These are phyloP conservation scores for Angophora floribunda DNA, from an alignment of 345 rosid genomes.

Conservation along the genomic window DNA sequence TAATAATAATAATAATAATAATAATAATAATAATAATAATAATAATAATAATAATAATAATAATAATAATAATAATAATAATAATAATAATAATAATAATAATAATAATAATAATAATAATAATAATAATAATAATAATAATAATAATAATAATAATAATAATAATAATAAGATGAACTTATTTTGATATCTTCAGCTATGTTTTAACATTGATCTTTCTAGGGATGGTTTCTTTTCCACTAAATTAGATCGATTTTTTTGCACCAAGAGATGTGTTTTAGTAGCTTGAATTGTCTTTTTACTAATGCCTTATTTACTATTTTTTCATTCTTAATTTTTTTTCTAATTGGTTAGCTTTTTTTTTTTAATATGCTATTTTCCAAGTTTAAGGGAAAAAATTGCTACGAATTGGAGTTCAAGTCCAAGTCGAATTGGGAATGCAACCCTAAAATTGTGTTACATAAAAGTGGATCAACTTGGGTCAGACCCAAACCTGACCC, in stretches of 20 bases:
- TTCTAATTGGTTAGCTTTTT: neutral
- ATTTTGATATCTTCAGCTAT: neutral
- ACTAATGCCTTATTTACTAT: neutral
- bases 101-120: no score
- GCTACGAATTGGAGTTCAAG: neutral
- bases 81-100: no score
- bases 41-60: no score
- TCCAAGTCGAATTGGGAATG: neutral
- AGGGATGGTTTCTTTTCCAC: neutral
- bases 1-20: no score
- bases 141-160: no score
- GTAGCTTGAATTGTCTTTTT: neutral
- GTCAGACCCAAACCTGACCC: neutral
- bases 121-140: no score
- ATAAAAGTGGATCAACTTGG: neutral
- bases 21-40: no score
- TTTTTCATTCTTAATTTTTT: neutral
- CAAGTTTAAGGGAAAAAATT: neutral
- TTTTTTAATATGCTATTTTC: neutral
- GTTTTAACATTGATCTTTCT: neutral
- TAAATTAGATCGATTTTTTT: neutral
- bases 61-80: no score
- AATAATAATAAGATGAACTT: no score
- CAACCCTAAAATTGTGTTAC: neutral
- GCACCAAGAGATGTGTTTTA: neutral